Evolutionary conservation across 768 basidiomycete genomes (phyloP).

Genomic region (Tephrocybe sp.): DNA sequence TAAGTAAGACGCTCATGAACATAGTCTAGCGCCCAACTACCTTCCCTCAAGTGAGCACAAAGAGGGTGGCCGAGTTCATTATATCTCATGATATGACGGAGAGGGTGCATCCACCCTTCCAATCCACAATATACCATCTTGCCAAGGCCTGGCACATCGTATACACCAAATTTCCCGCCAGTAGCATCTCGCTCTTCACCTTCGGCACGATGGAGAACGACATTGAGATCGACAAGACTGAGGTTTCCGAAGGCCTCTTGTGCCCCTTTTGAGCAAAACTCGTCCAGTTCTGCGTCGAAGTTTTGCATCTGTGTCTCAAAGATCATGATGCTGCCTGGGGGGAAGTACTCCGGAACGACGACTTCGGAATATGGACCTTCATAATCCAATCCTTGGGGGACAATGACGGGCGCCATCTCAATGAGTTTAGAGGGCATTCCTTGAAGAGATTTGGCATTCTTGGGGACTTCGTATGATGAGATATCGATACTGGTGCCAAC

Average conservation of each 20-base stretch:
- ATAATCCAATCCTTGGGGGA: constrained; percentile 61
- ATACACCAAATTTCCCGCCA: constrained; percentile 74
- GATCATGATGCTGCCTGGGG: constrained; percentile 94
- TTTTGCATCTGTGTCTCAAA: constrained; percentile 86
- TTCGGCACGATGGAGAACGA: constrained; percentile 82
- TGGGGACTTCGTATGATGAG: constrained; percentile 52
- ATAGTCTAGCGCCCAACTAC: constrained; percentile 93
- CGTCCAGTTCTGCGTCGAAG: constrained; percentile 68
- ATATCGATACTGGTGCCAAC: constrained; percentile 77
- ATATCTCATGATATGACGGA: constrained; percentile 79
- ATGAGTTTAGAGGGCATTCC: constrained; percentile 74
- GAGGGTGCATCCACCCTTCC: constrained; percentile 95
- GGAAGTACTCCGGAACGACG: constrained; percentile 83
- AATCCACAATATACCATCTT: constrained; percentile 88
- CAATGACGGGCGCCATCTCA: constrained; percentile 58
- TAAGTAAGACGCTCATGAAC: constrained; percentile 64
- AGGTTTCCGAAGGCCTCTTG: constrained; percentile 73
- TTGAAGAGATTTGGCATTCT: constrained; percentile 53
- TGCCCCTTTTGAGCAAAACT: constrained; percentile 69
- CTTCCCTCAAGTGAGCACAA: constrained; percentile 83
- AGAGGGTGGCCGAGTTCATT: constrained; percentile 95
- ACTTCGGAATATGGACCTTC: constrained; percentile 79
- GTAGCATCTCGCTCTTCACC: constrained; percentile 93
- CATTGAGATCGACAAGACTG: constrained; percentile 86
- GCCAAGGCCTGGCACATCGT: constrained; percentile 76